Base-by-base conservation (phyloP, 176 grass and related monocot genomes). In the Oryza australiensis region DNA sequence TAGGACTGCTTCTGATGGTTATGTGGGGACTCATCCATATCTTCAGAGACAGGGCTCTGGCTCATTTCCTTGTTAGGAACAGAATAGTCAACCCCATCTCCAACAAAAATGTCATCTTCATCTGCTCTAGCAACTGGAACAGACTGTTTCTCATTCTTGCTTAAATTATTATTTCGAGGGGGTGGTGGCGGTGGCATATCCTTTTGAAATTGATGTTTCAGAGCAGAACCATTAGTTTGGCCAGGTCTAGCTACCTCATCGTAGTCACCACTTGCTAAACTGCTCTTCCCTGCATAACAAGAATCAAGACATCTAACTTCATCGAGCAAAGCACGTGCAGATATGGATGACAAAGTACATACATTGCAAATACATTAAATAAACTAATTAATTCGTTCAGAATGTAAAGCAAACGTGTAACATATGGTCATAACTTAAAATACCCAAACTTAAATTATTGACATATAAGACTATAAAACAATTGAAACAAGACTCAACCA, bases 61-160 rank as follows among this genome's bases (percentile, higher is more conserved):
- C 89, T 91, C 88, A 89, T 88, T 72, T 95, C 93, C 75, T 98
- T 98, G 73, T 75, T 91, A 81, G 93, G 96, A 84, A 98, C 64
- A 73, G 70, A 37, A 82, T 98, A 98, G 18, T 95, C 90, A 76
- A 93, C 77, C 72, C 96, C 93, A 84, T 95, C 96, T 76, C 96
- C 89, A 49, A 95, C 14, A 53, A 98, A 98, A 86, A 98, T 98
- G 72, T 98, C 96, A 38, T 98, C 86, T 7, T 89, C 93, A 16
- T 91, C 89, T 64, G 75, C 37, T 88, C 88, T 93, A 84, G 70
- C 67, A 87, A 84, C n/a, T 69, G 88, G 67, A 34, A 40, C 67
- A 30, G 80, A 33, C 20, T 86, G 83, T 70, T 88, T 94, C 55
- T 95, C 92, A 27, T 82, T 91, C 59, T 62, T 78, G 85, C 75